Percentiles rank a stretch among this genome's conserved stretches.
Conservation (phyloP, 2,329 filamentous ascomycete genomes). For the Aspergillus neoniger region DNA sequence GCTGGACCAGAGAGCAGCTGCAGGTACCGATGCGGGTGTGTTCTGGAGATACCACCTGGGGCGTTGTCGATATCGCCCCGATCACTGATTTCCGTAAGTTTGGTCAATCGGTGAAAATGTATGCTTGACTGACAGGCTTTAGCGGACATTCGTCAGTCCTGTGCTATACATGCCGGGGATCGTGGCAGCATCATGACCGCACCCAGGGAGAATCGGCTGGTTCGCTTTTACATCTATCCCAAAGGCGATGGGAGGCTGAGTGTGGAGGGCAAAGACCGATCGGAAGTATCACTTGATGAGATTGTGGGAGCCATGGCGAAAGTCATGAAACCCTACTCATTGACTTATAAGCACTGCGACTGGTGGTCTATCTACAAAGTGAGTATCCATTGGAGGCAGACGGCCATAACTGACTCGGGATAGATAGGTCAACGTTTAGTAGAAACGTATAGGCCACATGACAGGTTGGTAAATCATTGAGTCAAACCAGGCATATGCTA, state of each 20-base stretch:
- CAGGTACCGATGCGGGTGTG: conserved; percentile 60
- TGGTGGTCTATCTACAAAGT: conserved; percentile 24
- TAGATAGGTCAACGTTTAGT: background rate
- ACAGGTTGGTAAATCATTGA: background rate
- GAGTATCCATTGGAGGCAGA: background rate
- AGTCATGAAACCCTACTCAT: conserved; percentile 15
- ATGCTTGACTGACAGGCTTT: no score
- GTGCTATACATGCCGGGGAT: conserved; percentile 14
- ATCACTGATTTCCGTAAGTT: conserved; percentile 41
- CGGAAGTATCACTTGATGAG: conserved; percentile 8
- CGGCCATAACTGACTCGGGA: background rate
- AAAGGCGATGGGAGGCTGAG: conserved; percentile 3
- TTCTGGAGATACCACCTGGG: conserved; percentile 49
- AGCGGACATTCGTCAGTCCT: conserved; percentile 23
- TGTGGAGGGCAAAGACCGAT: background rate
- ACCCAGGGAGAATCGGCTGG: conserved; percentile 20
- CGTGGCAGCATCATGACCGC: conserved; percentile 20
- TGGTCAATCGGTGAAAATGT: background rate
- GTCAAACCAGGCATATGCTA: background rate
- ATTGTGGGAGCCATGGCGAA: conserved; percentile 9
- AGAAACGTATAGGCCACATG: background rate
- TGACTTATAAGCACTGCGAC: conserved; percentile 19
- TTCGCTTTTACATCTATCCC: conserved; percentile 20
- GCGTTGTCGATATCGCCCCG: conserved; percentile 54
- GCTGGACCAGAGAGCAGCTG: conserved; percentile 63